A percentile compares a stretch with the other conserved stretches of the same genome.
These are phyloP conservation scores for Rosellinia necatrix DNA, from an alignment of 2,329 filamentous ascomycete species.

Conservation along the genomic window DNA sequence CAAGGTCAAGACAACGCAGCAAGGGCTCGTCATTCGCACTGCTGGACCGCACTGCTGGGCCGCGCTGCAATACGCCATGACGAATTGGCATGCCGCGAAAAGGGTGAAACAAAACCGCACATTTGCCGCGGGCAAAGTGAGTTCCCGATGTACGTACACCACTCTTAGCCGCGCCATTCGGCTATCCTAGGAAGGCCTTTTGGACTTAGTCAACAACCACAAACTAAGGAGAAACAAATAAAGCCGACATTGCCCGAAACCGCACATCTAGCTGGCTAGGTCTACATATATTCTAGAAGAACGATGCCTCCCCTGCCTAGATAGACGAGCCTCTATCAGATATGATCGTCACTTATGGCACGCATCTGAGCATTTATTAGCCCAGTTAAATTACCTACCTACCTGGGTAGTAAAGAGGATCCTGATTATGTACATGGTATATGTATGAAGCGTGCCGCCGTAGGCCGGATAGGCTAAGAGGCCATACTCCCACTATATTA, in stretches of 20 bases:
- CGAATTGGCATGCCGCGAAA: not conserved
- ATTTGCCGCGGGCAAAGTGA: not conserved
- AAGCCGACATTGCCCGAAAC: constrained; percentile 30
- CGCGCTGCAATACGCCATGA: not conserved
- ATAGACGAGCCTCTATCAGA: constrained; percentile 5
- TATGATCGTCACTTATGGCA: constrained; percentile 2
- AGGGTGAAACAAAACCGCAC: not conserved
- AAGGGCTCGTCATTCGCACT: too few species aligned
- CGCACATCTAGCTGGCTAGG: not conserved
- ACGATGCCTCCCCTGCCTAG: constrained; percentile 5
- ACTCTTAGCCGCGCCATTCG: constrained; percentile 5
- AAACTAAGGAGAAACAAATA: constrained; percentile 20
- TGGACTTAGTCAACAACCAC: constrained; percentile 5
- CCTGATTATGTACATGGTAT: too few species aligned
- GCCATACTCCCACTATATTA: not conserved
- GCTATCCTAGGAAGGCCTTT: constrained; percentile 15
- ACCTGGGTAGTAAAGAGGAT: too few species aligned
- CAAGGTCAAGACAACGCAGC: too few species aligned
- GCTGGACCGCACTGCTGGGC: too few species aligned
- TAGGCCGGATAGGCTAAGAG: too few species aligned
- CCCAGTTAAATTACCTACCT: too few species aligned
- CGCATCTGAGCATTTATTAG: not conserved
- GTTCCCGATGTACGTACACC: too few species aligned
- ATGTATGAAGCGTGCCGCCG: too few species aligned
- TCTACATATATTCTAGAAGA: constrained; percentile 15